These are phyloP conservation scores for Fusarium staphyleae DNA, from an alignment of 2,329 filamentous ascomycete species.

Conservation along the genomic window DNA sequence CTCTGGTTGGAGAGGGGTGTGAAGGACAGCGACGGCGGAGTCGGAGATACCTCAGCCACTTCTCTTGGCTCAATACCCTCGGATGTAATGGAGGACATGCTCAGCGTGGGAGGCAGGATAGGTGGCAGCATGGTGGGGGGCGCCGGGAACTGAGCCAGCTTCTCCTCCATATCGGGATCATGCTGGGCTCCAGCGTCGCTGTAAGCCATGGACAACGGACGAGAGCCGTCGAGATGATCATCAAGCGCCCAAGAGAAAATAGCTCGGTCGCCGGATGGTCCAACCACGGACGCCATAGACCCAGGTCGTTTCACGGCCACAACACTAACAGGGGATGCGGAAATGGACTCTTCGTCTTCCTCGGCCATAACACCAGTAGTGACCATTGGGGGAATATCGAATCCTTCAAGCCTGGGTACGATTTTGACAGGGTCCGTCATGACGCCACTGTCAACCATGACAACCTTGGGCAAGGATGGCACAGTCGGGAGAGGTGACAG, in stretches of 20 bases:
- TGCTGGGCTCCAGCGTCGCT: slow-evolving; percentile 62
- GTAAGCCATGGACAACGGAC: slow-evolving; percentile 59
- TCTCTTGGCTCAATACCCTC: slow-evolving; percentile 54
- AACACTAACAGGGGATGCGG: slow-evolving; percentile 40
- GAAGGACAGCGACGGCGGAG: slow-evolving; percentile 46
- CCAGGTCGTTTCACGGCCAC: slow-evolving; percentile 46
- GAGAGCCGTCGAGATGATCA: slow-evolving; percentile 42
- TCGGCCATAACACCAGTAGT: slow-evolving; percentile 18
- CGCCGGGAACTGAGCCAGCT: slow-evolving; percentile 61
- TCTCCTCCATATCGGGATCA: slow-evolving; percentile 58
- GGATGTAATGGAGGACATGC: slow-evolving; percentile 54
- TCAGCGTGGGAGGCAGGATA: slow-evolving; percentile 48
- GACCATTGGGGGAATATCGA: slow-evolving; percentile 16
- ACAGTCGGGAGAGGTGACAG: slow-evolving; percentile 56
- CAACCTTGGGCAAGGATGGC: slow-evolving; percentile 58
- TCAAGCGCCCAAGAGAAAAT: slow-evolving; percentile 39
- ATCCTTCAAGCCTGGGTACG: slow-evolving; percentile 17
- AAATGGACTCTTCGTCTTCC: slow-evolving; percentile 24
- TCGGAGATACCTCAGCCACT: slow-evolving; percentile 45
- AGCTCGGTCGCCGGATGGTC: slow-evolving; percentile 35
- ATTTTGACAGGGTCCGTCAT: slow-evolving; percentile 67
- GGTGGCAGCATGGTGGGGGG: slow-evolving; percentile 55
- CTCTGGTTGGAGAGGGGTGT: slow-evolving; percentile 47
- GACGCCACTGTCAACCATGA: slow-evolving; percentile 66
- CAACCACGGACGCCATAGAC: slow-evolving; percentile 54